Conservation (phyloP, 192 early-diverging fungal genomes). For the Kickxella alabastrina region DNA sequence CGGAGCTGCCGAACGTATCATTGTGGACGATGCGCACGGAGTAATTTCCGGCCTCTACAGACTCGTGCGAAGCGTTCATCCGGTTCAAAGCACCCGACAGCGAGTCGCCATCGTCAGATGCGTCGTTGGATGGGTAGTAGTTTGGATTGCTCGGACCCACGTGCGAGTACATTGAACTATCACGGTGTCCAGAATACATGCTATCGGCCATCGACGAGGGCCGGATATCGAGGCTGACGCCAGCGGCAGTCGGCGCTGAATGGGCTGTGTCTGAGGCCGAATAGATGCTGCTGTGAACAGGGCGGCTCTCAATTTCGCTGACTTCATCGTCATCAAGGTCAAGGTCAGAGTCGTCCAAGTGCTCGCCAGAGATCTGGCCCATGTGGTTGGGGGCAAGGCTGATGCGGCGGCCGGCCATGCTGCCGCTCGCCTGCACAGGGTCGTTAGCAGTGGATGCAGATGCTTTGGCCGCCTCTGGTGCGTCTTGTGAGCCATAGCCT, state of each 20-base stretch:
- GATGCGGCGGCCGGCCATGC: conserved; percentile 19
- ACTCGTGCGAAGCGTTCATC: conserved; percentile 18
- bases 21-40: conserved; percentile 18
- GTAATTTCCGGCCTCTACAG: conserved; percentile 14
- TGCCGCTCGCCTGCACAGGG: conserved; percentile 11
- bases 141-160: conserved; percentile 12
- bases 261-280: not conserved
- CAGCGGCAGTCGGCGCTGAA: not conserved
- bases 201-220: conserved; percentile 6
- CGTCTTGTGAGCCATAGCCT: not conserved
- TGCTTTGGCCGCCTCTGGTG: not conserved
- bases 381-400: conserved; percentile 35
- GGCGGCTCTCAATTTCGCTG: not conserved
- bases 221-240: conserved; percentile 1
- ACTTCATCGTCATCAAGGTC: conserved; percentile 18
- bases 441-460: not conserved
- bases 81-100: conserved; percentile 26
- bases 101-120: conserved; percentile 49
- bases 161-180: conserved; percentile 19
- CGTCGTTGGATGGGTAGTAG: conserved; percentile 41
- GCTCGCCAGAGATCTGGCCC: conserved; percentile 32
- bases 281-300: not conserved
- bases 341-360: conserved; percentile 12
- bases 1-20: conserved; percentile 17
- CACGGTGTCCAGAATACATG: conserved; percentile 5